Percentiles rank a stretch among this genome's conserved stretches.
These are phyloP conservation scores for Sextonia rubra DNA, from an alignment of 164 flowering plant species.

Conservation along the genomic window DNA sequence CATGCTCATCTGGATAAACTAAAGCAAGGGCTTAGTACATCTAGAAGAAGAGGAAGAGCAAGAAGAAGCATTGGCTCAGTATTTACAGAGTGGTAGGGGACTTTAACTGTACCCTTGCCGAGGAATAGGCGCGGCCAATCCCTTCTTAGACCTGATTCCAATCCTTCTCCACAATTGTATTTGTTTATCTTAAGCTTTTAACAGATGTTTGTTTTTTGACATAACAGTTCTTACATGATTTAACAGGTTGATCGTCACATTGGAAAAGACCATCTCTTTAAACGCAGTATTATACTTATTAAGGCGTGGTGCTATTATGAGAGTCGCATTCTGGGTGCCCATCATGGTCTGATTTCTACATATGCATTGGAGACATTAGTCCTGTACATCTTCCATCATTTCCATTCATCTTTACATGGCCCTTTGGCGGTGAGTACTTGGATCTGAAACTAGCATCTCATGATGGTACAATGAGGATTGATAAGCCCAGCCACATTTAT, in stretches of 20 bases:
- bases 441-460: not conserved
- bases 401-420: constrained; percentile 64
- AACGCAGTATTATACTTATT: constrained; percentile 81
- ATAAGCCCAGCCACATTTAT: too few species aligned
- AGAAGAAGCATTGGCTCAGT: too few species aligned
- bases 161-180: too few species aligned
- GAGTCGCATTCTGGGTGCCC: constrained; percentile 93
- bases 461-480: not conserved
- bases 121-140: too few species aligned
- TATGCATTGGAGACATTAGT: constrained; percentile 92
- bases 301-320: constrained; percentile 98
- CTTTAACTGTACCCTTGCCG: too few species aligned
- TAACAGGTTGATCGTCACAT: constrained; percentile 68
- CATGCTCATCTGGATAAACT: too few species aligned
- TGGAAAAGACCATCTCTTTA: constrained; percentile 77
- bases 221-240: not conserved
- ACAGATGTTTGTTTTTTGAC: not conserved
- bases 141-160: too few species aligned
- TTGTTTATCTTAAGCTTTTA: too few species aligned
- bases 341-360: constrained; percentile 88
- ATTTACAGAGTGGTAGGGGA: too few species aligned
- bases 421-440: constrained; percentile 66
- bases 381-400: constrained; percentile 70
- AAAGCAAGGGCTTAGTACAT: too few species aligned
- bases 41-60: too few species aligned